Base-by-base conservation (phyloP, 2,329 filamentous ascomycete genomes). In the Scytalidium lignicola region DNA sequence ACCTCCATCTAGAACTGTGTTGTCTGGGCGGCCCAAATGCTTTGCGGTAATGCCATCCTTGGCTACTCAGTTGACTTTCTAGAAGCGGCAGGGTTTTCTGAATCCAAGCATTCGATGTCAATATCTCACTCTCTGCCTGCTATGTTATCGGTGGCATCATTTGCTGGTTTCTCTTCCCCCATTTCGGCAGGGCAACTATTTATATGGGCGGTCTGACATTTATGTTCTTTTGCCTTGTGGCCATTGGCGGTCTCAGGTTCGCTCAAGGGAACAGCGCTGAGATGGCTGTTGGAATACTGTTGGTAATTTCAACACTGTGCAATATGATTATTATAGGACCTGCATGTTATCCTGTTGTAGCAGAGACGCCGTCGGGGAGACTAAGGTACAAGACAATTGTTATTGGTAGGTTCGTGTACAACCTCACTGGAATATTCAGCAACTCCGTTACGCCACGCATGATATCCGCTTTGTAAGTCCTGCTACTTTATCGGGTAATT, bases 231-330 rank as follows among this genome's bases (percentile, higher is more conserved):
- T 65, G 65, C 23, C 64, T 83, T 12, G 86, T 79, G 67, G 74
- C 78, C 53, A 78, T 92, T 69, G 89, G 88, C 43, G 87, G 86
- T n/a, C 77, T 92, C 40, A 89, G 93, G 67, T 95, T 91, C 61
- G 89, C 89, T 15, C 88, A 89, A 51, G 89, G 89, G 55, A 92
- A 71, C 4, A 43, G 68, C 10, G 57, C 58, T 17, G 51, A 65
- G 44, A 28, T 64, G 26, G 67, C 67, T 2, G 57, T 70, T 13
- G 68, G 65, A 1, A 60, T 67, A 1, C 44, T 66, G 1, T 47
- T 67, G 5, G 60, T 66, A 4, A 54, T 65, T 2, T 65, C 61
- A 1, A 66, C 61, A 0, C 32, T 67, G 19, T 55, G 53, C 37
- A 67, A 66, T 17, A 67, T 66, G 64, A 63, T 67, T 13, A 68